Conservation (phyloP, 352 stramenopile species). For the Phytophthora pisi region DNA sequence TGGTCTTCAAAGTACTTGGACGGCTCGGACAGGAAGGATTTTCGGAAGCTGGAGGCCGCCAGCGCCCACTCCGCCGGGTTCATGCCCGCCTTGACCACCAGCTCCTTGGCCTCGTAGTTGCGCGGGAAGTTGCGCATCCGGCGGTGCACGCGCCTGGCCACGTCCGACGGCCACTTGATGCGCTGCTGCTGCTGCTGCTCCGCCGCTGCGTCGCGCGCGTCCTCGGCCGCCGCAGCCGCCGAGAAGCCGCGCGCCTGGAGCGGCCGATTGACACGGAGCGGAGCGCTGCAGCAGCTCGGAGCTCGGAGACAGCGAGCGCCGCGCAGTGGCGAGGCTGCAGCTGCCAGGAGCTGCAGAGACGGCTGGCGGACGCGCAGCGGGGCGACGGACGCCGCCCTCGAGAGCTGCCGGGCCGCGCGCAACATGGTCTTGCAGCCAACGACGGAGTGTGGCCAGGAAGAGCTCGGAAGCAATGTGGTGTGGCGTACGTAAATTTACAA, state of each 20-base stretch:
- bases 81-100: constrained; percentile 69
- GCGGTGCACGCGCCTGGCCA: constrained; percentile 50
- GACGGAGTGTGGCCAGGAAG: background rate
- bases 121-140: constrained; percentile 65
- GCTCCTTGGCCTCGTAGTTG: constrained; percentile 71
- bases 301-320: background rate
- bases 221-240: background rate
- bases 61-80: constrained; percentile 69
- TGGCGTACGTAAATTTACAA: background rate
- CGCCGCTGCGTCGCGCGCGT: background rate
- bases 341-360: constrained; percentile 11
- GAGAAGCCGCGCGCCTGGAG: constrained; percentile 10
- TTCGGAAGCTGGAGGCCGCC: constrained; percentile 62
- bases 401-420: constrained; percentile 7
- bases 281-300: constrained; percentile 6
- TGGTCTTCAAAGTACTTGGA: constrained; percentile 64
- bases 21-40: constrained; percentile 62
- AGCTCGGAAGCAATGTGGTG: background rate
- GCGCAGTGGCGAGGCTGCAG: background rate
- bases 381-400: background rate
- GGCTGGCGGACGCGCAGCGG: background rate
- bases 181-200: background rate
- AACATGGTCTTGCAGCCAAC: constrained; percentile 13
- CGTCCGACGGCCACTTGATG: constrained; percentile 44
- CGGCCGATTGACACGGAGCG: background rate